These are phyloP conservation scores for Dendrocalamus latiflorus DNA, from an alignment of 202 grass and related monocot species.

Conservation along the genomic window DNA sequence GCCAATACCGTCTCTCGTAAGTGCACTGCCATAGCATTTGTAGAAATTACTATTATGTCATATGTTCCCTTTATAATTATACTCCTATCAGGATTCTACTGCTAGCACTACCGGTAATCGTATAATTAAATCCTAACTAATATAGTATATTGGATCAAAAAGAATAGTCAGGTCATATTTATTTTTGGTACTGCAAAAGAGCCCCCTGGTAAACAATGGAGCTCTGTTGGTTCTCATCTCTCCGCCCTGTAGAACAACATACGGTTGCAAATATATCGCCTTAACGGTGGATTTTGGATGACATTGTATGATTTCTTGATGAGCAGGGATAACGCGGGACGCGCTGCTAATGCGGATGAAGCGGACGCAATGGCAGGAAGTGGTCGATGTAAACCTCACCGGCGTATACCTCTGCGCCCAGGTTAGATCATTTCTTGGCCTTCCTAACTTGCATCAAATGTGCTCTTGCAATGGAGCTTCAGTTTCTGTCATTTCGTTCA, in stretches of 20 bases:
- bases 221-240: slow-evolving; percentile 18
- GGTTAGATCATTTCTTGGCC: slow-evolving; percentile 17
- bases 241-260: neutral
- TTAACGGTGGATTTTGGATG: neutral
- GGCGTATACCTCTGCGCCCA: slow-evolving; percentile 71
- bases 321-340: slow-evolving; percentile 62
- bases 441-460: neutral
- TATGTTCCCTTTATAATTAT: too few species aligned
- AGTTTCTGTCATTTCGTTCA: neutral
- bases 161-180: too few species aligned
- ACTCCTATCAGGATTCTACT: too few species aligned
- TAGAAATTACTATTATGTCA: too few species aligned
- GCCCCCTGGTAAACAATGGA: slow-evolving; percentile 75
- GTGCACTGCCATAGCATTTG: too few species aligned
- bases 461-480: neutral
- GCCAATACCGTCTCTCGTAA: too few species aligned
- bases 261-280: neutral
- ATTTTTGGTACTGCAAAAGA: too few species aligned
- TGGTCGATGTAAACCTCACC: slow-evolving; percentile 72
- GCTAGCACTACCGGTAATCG: too few species aligned
- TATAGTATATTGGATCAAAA: too few species aligned
- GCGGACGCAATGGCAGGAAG: too few species aligned
- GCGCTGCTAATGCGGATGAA: slow-evolving; percentile 69
- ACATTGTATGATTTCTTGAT: neutral
- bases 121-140: too few species aligned